phyloP scores from a whole-genome alignment of 495 filamentous ascomycete genomes.

The Pseudoneurospora amorphoporcata region DNA sequence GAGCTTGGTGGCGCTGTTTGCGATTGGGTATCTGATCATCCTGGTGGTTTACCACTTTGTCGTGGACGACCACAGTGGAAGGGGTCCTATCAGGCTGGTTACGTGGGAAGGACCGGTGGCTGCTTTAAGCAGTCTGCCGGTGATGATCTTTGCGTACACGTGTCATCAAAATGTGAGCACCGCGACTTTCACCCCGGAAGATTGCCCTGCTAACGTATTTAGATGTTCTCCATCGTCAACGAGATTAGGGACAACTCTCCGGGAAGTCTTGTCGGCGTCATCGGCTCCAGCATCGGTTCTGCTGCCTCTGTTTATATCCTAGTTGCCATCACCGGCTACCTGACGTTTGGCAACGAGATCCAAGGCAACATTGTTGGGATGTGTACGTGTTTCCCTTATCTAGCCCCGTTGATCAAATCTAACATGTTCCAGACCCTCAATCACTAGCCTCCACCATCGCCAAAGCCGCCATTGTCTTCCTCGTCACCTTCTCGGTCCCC shows the following conservation, averaged over 20 bases:
- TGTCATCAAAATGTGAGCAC: slow-evolving; percentile 87
- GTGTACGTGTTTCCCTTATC: slow-evolving; percentile 42
- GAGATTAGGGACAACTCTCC: slow-evolving; percentile 84
- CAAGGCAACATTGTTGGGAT: slow-evolving; percentile 87
- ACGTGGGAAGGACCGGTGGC: slow-evolving; percentile 69
- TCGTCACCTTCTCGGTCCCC: slow-evolving; percentile 95
- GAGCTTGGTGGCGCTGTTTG: slow-evolving; percentile 79
- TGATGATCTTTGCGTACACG: slow-evolving; percentile 96
- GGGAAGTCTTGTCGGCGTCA: slow-evolving; percentile 63
- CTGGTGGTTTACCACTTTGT: slow-evolving; percentile 85
- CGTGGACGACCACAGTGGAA: slow-evolving; percentile 63
- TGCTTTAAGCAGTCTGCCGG: slow-evolving; percentile 75
- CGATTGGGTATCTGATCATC: slow-evolving; percentile 87
- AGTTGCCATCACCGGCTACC: slow-evolving; percentile 88
- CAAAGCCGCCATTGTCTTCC: slow-evolving; percentile 86
- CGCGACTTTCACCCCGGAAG: not conserved
- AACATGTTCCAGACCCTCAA: slow-evolving; percentile 44
- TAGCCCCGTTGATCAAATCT: not conserved
- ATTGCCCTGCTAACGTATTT: slow-evolving; percentile 1
- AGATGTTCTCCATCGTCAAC: slow-evolving; percentile 99
- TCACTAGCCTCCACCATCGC: slow-evolving; percentile 82
- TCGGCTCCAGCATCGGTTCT: slow-evolving; percentile 71
- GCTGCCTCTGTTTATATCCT: slow-evolving; percentile 75
- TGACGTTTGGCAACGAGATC: slow-evolving; percentile 83
- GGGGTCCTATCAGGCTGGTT: slow-evolving; percentile 62